Evolutionary conservation across 768 basidiomycete genomes (phyloP).

Genomic region (Asterophora lycoperdoides): DNA sequence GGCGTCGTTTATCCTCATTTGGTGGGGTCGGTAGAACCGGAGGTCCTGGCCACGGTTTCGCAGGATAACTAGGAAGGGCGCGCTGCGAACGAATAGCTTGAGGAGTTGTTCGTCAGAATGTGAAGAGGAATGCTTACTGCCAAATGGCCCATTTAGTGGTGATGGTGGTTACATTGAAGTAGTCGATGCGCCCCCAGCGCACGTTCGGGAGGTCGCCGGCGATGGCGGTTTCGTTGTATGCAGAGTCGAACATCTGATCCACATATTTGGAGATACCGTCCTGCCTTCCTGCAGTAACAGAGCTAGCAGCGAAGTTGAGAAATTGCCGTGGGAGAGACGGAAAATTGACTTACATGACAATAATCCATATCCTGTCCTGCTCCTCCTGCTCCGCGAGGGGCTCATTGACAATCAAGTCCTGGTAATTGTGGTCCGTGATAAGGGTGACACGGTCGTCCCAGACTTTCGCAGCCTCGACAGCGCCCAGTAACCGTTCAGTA

Average conservation of each 20-base stretch:
- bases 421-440: conserved; percentile 80
- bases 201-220: conserved; percentile 65
- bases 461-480: conserved; percentile 26
- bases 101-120: not conserved
- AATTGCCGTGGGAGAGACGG: conserved; percentile 4
- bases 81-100: conserved; percentile 40
- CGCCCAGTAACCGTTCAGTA: conserved; percentile 45
- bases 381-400: conserved; percentile 59
- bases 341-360: conserved; percentile 54
- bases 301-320: conserved; percentile 32
- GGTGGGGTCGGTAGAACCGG: conserved; percentile 72
- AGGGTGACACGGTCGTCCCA: conserved; percentile 78
- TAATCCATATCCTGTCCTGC: conserved; percentile 67
- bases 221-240: conserved; percentile 59
- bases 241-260: conserved; percentile 69
- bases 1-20: conserved; percentile 56
- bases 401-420: conserved; percentile 70
- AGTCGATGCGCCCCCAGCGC: conserved; percentile 84
- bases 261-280: conserved; percentile 67
- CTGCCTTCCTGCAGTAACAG: conserved; percentile 51
- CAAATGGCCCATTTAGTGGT: conserved; percentile 87
- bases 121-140: conserved; percentile 49
- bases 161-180: conserved; percentile 74
- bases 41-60: conserved; percentile 70
- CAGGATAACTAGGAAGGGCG: conserved; percentile 68